These are phyloP conservation scores for Delphinella strobiligena DNA, from an alignment of 2,329 filamentous ascomycete species.

Conservation along the genomic window DNA sequence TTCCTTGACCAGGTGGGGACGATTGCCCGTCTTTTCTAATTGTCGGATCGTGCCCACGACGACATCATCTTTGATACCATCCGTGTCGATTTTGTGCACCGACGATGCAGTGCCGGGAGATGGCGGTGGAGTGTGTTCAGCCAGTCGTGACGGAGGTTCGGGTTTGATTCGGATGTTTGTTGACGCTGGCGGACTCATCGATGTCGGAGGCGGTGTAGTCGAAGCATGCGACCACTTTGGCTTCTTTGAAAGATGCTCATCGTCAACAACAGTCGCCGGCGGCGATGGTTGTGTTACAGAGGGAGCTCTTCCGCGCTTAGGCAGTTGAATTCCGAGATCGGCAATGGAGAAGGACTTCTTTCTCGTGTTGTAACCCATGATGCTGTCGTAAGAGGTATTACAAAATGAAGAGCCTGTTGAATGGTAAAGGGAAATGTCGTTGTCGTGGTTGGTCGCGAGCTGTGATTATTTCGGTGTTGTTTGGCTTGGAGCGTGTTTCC, in stretches of 20 bases:
- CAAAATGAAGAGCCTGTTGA: too few relatives aligned
- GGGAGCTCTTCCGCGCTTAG: conserved; percentile 35
- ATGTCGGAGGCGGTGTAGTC: conserved; percentile 22
- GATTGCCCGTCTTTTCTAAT: conserved; percentile 78
- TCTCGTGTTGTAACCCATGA: conserved; percentile 92
- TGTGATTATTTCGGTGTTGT: not conserved
- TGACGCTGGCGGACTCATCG: conserved; percentile 32
- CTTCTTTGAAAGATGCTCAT: conserved; percentile 44
- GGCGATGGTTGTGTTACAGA: conserved; percentile 39
- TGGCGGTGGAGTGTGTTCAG: conserved; percentile 68
- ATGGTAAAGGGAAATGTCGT: too few relatives aligned
- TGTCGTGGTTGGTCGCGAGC: too few relatives aligned
- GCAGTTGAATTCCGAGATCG: conserved; percentile 82
- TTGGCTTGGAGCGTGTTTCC: not conserved
- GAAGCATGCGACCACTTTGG: conserved; percentile 64
- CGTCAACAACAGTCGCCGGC: conserved; percentile 50
- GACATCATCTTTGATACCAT: conserved; percentile 86
- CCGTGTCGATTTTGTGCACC: conserved; percentile 55
- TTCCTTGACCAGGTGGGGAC: conserved; percentile 90
- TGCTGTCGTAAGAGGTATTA: conserved; percentile 13
- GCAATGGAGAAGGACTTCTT: conserved; percentile 90
- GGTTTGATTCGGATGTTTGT: conserved; percentile 34
- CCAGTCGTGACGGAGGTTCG: conserved; percentile 30
- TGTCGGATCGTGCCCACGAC: conserved; percentile 83
- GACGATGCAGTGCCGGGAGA: conserved; percentile 47